Evolutionary conservation across 129 eudicot species (phyloP).

Genomic region (Calendula officinalis): DNA sequence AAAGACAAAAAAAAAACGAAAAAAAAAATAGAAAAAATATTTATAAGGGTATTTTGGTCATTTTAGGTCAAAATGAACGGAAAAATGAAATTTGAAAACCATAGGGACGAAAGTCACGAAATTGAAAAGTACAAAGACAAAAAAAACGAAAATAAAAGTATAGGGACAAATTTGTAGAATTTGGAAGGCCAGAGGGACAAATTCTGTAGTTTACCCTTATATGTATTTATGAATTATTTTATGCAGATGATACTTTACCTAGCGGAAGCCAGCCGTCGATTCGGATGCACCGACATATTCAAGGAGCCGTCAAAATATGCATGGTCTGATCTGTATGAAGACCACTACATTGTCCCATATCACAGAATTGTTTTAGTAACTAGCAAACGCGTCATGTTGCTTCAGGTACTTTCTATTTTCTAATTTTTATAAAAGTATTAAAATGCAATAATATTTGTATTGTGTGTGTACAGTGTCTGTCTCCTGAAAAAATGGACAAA

Average conservation of each 20-base stretch:
- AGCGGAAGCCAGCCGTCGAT: conserved; percentile 96
- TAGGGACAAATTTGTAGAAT: too few relatives aligned
- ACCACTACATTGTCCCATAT: conserved; percentile 74
- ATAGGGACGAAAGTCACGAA: too few relatives aligned
- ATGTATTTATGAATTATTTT: neutral
- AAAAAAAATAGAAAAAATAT: too few relatives aligned
- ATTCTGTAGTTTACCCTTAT: neutral
- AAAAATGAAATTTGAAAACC: too few relatives aligned
- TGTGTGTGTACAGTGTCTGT: conserved; percentile 51
- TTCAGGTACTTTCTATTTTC: conserved; percentile 55
- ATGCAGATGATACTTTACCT: conserved; percentile 85
- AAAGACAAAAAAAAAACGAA: too few relatives aligned
- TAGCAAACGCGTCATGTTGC: conserved; percentile 77
- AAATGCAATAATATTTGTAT: conserved; percentile 18
- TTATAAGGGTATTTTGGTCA: too few relatives aligned
- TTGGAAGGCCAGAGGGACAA: too few relatives aligned
- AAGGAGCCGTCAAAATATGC: conserved; percentile 98
- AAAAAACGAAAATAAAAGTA: too few relatives aligned
- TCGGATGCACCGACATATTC: conserved; percentile 91
- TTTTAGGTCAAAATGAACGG: too few relatives aligned
- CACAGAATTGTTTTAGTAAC: conserved; percentile 84
- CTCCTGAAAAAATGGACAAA: conserved; percentile 76
- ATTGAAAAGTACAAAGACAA: too few relatives aligned
- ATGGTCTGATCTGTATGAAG: conserved; percentile 92
- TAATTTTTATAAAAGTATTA: neutral